Conservation (phyloP, 2,329 filamentous ascomycete genomes). For the Monosporascus ibericus region DNA sequence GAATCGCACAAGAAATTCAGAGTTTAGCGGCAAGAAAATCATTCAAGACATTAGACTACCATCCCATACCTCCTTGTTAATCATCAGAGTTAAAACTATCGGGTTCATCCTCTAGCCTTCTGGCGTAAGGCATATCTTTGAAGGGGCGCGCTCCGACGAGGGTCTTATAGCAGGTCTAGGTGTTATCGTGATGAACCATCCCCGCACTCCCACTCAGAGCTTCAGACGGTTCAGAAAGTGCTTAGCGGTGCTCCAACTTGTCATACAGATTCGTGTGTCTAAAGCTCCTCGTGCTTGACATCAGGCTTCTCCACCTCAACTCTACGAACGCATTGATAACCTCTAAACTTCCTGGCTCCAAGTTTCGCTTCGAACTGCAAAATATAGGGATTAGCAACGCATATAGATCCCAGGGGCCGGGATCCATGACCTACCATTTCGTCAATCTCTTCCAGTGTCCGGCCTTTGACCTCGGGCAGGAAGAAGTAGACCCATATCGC, state of each 20-base stretch:
- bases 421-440: conserved; percentile 31
- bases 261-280: background rate
- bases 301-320: conserved; percentile 8
- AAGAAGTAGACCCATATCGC: conserved; percentile 33
- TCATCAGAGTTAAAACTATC: too few relatives aligned
- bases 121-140: too few relatives aligned
- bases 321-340: conserved; percentile 13
- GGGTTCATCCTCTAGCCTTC: too few relatives aligned
- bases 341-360: conserved; percentile 15
- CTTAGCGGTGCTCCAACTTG: background rate
- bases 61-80: too few relatives aligned
- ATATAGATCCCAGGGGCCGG: background rate
- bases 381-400: background rate
- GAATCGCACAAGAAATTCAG: too few relatives aligned
- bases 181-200: too few relatives aligned
- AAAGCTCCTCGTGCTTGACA: conserved; percentile 7
- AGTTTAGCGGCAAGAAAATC: too few relatives aligned
- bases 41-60: too few relatives aligned
- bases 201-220: background rate
- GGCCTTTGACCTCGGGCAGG: conserved; percentile 40
- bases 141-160: too few relatives aligned
- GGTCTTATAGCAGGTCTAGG: too few relatives aligned
- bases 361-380: conserved; percentile 16
- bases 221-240: too few relatives aligned
- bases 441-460: conserved; percentile 42